phyloP scores from a whole-genome alignment of 23 red algal genomes.

The Chondrus crispus region DNA sequence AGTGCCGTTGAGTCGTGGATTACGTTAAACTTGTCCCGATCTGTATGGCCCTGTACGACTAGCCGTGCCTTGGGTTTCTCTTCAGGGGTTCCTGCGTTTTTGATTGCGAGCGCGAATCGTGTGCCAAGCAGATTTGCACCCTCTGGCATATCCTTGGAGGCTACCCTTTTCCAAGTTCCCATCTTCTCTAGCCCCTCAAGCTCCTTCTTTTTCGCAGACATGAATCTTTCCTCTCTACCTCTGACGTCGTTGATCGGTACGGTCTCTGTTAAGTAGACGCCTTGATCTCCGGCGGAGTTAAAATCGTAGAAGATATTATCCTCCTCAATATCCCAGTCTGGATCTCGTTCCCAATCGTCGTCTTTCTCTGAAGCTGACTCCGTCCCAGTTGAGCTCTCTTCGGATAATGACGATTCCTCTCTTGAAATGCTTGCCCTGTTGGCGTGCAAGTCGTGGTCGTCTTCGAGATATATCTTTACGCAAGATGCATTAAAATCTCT shows the following conservation, averaged over 20 bases:
- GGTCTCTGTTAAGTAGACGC: neutral
- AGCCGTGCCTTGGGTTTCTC: constrained; percentile 6
- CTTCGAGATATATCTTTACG: neutral
- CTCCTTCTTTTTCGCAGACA: neutral
- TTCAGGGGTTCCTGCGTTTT: neutral
- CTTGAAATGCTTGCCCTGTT: too few relatives aligned
- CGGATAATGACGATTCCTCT: too few relatives aligned
- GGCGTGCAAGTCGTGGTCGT: too few relatives aligned
- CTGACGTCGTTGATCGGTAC: neutral
- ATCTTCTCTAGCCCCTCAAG: neutral
- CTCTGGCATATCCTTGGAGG: neutral
- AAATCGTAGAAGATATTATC: neutral
- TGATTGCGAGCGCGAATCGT: neutral
- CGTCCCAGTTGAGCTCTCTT: too few relatives aligned
- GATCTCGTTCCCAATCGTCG: too few relatives aligned
- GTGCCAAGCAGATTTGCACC: neutral
- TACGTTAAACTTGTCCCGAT: neutral
- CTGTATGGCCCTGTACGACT: constrained; percentile 16
- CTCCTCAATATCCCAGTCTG: too few relatives aligned
- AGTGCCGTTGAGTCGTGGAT: constrained; percentile 6
- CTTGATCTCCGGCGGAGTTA: neutral
- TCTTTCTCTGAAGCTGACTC: too few relatives aligned
- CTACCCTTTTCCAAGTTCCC: neutral
- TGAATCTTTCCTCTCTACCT: neutral
- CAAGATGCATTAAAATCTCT: neutral